A percentile compares a stretch with the other conserved stretches of the same genome.
phyloP scores from a whole-genome alignment of 2,329 filamentous ascomycete genomes.

The Cercospora sesami region DNA sequence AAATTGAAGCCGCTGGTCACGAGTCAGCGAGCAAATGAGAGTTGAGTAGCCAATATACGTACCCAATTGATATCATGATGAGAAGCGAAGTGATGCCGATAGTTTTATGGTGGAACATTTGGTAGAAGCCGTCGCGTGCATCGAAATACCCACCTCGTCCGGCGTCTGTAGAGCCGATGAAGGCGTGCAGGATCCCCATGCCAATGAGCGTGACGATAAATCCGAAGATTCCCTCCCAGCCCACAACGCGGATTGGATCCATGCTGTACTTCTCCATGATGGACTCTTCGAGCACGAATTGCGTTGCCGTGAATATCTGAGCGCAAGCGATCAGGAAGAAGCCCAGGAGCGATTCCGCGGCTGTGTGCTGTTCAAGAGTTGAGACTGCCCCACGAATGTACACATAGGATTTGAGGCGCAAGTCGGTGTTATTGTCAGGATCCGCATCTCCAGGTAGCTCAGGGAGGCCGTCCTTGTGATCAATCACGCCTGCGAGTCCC shows the following conservation, averaged over 20 bases:
- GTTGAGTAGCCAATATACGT: constrained; percentile 41
- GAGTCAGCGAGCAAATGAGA: constrained; percentile 20
- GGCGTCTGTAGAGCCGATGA: constrained; percentile 70
- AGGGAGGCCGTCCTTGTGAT: constrained; percentile 58
- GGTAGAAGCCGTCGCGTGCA: constrained; percentile 76
- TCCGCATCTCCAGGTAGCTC: constrained; percentile 34
- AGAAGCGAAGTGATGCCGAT: constrained; percentile 77
- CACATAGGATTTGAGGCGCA: constrained; percentile 22
- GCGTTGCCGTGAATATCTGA: constrained; percentile 93
- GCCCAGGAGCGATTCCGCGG: constrained; percentile 73
- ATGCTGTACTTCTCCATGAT: constrained; percentile 78
- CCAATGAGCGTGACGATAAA: constrained; percentile 74
- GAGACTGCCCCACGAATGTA: constrained; percentile 40
- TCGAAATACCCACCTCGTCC: constrained; percentile 87
- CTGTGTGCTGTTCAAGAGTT: constrained; percentile 50
- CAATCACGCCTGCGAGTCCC: constrained; percentile 82
- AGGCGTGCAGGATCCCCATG: constrained; percentile 77
- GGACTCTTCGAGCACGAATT: constrained; percentile 95
- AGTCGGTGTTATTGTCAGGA: constrained; percentile 31
- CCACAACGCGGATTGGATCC: constrained; percentile 86
- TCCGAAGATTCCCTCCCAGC: constrained; percentile 94
- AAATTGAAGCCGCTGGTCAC: constrained; percentile 85
- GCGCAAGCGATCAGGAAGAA: constrained; percentile 88
- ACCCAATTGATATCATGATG: constrained; percentile 98
- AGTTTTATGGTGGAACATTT: constrained; percentile 70